Percentiles rank a stretch among this genome's conserved stretches.
Evolutionary conservation across 1,284 basidiomycete genomes (phyloP).

Genomic region (Trichosporon inkin): DNA sequence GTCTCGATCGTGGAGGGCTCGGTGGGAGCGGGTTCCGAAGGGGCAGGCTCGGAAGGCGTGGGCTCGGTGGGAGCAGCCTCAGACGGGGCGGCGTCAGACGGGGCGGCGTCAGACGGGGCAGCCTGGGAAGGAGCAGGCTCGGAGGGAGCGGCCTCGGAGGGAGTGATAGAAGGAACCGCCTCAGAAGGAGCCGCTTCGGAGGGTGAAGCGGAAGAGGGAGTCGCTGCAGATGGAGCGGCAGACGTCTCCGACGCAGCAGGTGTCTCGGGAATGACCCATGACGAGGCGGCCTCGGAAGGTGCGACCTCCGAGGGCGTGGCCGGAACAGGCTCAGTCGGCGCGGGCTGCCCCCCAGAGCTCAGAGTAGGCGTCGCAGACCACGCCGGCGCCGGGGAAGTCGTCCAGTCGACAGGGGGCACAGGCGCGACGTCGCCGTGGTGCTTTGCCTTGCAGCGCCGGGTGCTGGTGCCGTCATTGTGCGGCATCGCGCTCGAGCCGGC

Average conservation of each 20-base stretch:
- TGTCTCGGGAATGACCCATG: not conserved
- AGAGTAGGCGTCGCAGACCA: too few relatives aligned
- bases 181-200: slow-evolving; percentile 24
- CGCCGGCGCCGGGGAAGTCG: not conserved
- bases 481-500: slow-evolving; percentile 6
- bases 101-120: slow-evolving; percentile 1
- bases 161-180: slow-evolving; percentile 15
- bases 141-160: slow-evolving; percentile 14
- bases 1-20: not conserved
- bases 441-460: slow-evolving; percentile 11
- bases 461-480: not conserved
- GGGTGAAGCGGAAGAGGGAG: slow-evolving; percentile 29
- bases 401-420: too few relatives aligned
- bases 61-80: not conserved
- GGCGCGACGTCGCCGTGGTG: not conserved
- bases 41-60: slow-evolving; percentile 3
- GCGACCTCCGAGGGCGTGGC: not conserved
- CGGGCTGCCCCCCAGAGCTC: too few relatives aligned
- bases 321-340: not conserved
- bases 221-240: slow-evolving; percentile 25
- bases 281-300: not conserved
- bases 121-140: slow-evolving; percentile 13
- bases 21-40: not conserved
- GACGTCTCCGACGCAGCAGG: not conserved
- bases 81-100: not conserved